phyloP scores from a whole-genome alignment of 2,329 filamentous ascomycete genomes.

The Reticulascus tulasneorum region DNA sequence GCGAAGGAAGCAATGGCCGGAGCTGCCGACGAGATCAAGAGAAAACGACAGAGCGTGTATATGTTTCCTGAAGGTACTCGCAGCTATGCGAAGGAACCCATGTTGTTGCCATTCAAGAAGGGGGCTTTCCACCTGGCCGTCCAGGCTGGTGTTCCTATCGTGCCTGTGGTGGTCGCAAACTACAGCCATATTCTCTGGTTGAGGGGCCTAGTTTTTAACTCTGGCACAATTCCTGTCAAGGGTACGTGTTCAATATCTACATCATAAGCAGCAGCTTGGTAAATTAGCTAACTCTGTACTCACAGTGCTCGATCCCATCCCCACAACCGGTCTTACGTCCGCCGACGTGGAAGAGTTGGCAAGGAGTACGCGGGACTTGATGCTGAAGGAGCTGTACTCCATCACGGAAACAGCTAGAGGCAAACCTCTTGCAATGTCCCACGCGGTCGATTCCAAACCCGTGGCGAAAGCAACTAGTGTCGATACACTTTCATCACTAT shows the following conservation, averaged over 20 bases:
- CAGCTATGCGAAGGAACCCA: conserved; percentile 78
- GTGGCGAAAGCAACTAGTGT: conserved; percentile 11
- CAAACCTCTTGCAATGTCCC: conserved; percentile 12
- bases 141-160: conserved; percentile 87
- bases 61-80: conserved; percentile 92
- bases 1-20: conserved; percentile 82
- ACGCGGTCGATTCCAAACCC: conserved; percentile 3
- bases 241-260: conserved; percentile 44
- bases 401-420: conserved; percentile 51
- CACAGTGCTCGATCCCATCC: conserved; percentile 74
- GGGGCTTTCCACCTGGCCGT: conserved; percentile 95
- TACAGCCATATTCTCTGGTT: conserved; percentile 70
- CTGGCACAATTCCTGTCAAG: conserved; percentile 71
- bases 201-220: conserved; percentile 60
- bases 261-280: background rate
- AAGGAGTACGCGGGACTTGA: conserved; percentile 64
- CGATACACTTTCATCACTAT: conserved; percentile 11
- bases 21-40: conserved; percentile 75
- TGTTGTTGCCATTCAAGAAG: conserved; percentile 95
- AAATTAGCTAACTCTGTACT: background rate
- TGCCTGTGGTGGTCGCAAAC: conserved; percentile 79
- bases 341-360: conserved; percentile 76
- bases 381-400: conserved; percentile 63
- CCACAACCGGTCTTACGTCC: conserved; percentile 66
- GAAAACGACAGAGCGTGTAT: conserved; percentile 70